Evolutionary conservation across 495 filamentous ascomycete species (phyloP), one percentile per base, ranked within the genome.

Genomic region (Penicillium maclennaniae): DNA sequence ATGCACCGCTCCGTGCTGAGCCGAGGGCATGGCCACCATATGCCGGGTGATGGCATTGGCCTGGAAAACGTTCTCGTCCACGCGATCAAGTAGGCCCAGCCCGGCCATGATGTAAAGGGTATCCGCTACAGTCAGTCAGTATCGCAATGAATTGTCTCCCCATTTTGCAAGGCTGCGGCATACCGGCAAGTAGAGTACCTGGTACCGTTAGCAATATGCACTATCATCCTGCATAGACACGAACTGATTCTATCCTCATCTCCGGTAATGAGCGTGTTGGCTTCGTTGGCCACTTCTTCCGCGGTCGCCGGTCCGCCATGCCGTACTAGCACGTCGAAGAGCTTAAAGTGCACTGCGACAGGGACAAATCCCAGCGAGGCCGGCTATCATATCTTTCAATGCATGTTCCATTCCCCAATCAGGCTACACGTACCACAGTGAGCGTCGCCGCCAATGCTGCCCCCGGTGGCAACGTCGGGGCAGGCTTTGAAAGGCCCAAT

Each of bases 1-100:
- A 36, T 73, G 71, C 25, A 73, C 37, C n/a, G 64, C 69, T 10
- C 71, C 71, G 56, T 73, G 70, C 45, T 66, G 62, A 0, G 69
- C 63, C 5, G 67, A 69, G 0, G 70, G 69, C 58, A 66, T 62
- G 25, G 55, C 46, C 15, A 63, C 63, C 60, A 73, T 60, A 53
- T 72, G 66, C 28, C 49, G 59, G 8, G 71, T 74, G 23, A 70
- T 59, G 2, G 54, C 58, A 47, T 74, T 74, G 6, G 70, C 60
- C 19, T 19, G 45, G 47, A 62, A 74, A 5, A 53, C 9, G 28
- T 67, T 49, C 10, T 69, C 67, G 16, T 49, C 52, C 14, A 67
- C 47, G 27, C 64, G 53, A 0, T 73, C 63, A 5, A 73, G 55
- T 4, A 73, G 58, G 16, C 66, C 66, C 8, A 74, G 51, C 12